Evolutionary conservation across 441 rosid species (phyloP).

Genomic region (Aleurites moluccanus): DNA sequence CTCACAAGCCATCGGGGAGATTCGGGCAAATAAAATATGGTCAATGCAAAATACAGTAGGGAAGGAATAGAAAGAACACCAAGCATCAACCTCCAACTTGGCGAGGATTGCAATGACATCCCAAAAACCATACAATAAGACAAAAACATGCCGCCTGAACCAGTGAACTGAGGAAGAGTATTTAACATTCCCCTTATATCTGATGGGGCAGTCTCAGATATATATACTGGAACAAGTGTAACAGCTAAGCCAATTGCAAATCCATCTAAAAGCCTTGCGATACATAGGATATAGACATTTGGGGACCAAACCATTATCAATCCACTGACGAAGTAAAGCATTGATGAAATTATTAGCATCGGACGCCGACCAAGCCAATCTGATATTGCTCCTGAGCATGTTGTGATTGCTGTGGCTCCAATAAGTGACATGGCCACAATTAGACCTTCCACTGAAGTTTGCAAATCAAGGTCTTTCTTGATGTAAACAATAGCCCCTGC

Average conservation of each 20-base stretch:
- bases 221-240: slow-evolving; percentile 75
- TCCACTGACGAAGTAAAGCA: slow-evolving; percentile 66
- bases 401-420: slow-evolving; percentile 79
- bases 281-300: slow-evolving; percentile 63
- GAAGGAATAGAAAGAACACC: slow-evolving; percentile 82
- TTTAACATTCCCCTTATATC: slow-evolving; percentile 81
- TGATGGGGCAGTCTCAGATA: slow-evolving; percentile 92
- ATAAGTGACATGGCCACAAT: slow-evolving; percentile 89
- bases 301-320: slow-evolving; percentile 88
- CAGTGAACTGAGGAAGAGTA: slow-evolving; percentile 86
- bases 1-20: slow-evolving; percentile 98
- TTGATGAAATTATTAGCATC: slow-evolving; percentile 70
- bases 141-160: slow-evolving; percentile 82
- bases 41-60: slow-evolving; percentile 44
- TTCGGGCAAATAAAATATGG: slow-evolving; percentile 78
- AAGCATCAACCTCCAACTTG: slow-evolving; percentile 91
- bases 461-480: slow-evolving; percentile 62
- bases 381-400: slow-evolving; percentile 75
- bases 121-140: slow-evolving; percentile 83
- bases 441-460: slow-evolving; percentile 65
- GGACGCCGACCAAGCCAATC: slow-evolving; percentile 79
- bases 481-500: slow-evolving; percentile 62
- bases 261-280: slow-evolving; percentile 80
- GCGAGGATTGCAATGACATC: slow-evolving; percentile 63
- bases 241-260: slow-evolving; percentile 81